phyloP scores from a whole-genome alignment of 1,284 basidiomycete genomes.

The Microbotryum lychnidis-dioicae region DNA sequence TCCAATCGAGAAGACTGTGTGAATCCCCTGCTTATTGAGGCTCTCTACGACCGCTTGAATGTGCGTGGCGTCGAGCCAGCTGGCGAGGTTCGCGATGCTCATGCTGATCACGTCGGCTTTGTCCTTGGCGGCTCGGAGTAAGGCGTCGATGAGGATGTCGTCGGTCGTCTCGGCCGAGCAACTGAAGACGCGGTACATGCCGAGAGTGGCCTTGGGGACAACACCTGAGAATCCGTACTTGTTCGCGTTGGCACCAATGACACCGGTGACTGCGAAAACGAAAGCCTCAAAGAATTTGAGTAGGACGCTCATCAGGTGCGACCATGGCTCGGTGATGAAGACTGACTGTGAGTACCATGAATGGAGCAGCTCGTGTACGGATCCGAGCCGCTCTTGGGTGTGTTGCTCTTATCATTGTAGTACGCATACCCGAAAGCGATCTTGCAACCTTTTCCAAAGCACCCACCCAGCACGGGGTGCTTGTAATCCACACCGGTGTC shows the following conservation, averaged over 20 bases:
- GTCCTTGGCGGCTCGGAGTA: conserved; percentile 12
- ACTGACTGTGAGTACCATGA: conserved; percentile 11
- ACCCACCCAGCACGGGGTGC: conserved; percentile 53
- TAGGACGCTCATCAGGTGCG: too few relatives aligned
- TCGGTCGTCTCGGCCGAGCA: conserved; percentile 9
- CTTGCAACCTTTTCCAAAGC: conserved; percentile 55
- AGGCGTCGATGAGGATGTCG: conserved; percentile 13
- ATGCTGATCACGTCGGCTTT: conserved; percentile 22
- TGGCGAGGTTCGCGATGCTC: conserved; percentile 14
- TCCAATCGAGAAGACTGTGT: conserved; percentile 13
- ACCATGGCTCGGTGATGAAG: too few relatives aligned
- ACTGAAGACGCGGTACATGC: conserved; percentile 27
- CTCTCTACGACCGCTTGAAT: conserved; percentile 15
- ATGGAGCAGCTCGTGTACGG: conserved; percentile 33
- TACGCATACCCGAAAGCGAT: conserved; percentile 52
- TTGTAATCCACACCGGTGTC: conserved; percentile 37
- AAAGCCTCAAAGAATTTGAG: too few relatives aligned
- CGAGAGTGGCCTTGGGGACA: conserved; percentile 29
- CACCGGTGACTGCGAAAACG: conserved; percentile 17
- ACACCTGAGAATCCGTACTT: conserved; percentile 30
- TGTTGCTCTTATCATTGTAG: conserved; percentile 18
- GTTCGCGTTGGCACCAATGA: conserved; percentile 31
- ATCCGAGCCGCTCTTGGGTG: conserved; percentile 23
- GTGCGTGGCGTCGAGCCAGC: conserved; percentile 20
- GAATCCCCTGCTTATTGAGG: conserved; percentile 7